A percentile compares a stretch with the other conserved stretches of the same genome.
Conservation (phyloP, 768 basidiomycete genomes). For the Imleria badia region DNA sequence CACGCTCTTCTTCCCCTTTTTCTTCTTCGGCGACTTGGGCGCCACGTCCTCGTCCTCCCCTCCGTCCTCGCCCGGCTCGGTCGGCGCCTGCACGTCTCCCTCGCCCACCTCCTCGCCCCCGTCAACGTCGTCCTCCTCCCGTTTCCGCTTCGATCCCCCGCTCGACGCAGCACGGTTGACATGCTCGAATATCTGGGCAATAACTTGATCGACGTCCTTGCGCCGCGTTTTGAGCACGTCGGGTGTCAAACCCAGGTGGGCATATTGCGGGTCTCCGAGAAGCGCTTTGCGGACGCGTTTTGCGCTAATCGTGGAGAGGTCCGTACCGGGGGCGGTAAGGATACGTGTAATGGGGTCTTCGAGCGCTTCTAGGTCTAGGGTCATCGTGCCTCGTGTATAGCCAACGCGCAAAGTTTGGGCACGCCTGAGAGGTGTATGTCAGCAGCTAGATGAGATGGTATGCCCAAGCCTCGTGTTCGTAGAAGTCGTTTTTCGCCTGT, state of each 20-base stretch:
- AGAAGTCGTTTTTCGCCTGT: not conserved
- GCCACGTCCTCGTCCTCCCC: conserved; percentile 12
- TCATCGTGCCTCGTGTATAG: conserved; percentile 38
- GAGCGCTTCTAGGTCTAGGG: conserved; percentile 52
- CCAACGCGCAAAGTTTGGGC: not conserved
- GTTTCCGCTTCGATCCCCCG: conserved; percentile 29
- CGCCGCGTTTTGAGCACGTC: conserved; percentile 68
- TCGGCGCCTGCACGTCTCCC: conserved; percentile 14
- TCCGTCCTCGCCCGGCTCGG: conserved; percentile 11
- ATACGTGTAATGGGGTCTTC: conserved; percentile 65
- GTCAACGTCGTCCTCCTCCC: conserved; percentile 26
- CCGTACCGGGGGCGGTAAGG: conserved; percentile 72
- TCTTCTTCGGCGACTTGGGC: conserved; percentile 41
- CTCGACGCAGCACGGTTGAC: conserved; percentile 42
- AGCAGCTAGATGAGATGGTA: not conserved
- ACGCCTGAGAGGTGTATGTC: not conserved
- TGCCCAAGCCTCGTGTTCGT: not conserved
- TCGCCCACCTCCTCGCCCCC: conserved; percentile 16
- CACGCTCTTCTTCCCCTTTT: conserved; percentile 42
- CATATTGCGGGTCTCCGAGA: conserved; percentile 36
- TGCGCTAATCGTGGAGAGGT: conserved; percentile 79
- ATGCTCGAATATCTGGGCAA: conserved; percentile 61
- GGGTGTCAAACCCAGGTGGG: conserved; percentile 49
- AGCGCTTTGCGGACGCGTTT: conserved; percentile 85
- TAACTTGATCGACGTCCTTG: conserved; percentile 65